Evolutionary conservation across 345 rosid genomes (phyloP).

Genomic region (Adansonia digitata): DNA sequence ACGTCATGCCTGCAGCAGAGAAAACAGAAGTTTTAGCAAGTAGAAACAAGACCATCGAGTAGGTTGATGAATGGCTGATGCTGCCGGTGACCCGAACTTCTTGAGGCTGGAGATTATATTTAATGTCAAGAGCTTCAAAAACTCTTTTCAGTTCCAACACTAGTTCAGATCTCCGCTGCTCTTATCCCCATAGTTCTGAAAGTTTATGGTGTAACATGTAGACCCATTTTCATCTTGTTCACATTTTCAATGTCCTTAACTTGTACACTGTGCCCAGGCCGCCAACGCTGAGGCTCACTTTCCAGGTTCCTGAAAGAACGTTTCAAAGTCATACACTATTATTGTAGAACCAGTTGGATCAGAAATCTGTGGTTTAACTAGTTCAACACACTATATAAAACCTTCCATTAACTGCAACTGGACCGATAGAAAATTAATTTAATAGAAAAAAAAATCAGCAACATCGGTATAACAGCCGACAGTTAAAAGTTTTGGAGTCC

Average conservation of each 20-base stretch:
- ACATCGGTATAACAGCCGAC: too few relatives aligned
- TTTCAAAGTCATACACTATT: background rate
- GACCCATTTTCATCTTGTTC: conserved; percentile 58
- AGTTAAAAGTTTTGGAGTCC: background rate
- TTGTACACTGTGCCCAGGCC: conserved; percentile 36
- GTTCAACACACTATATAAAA: too few relatives aligned
- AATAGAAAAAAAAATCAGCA: too few relatives aligned
- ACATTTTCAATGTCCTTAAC: conserved; percentile 56
- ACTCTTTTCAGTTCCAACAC: conserved; percentile 45
- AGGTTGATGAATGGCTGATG: conserved; percentile 17
- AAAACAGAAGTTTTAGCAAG: background rate
- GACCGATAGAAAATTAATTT: too few relatives aligned
- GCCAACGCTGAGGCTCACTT: conserved; percentile 57
- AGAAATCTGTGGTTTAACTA: too few relatives aligned
- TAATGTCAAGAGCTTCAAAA: conserved; percentile 43
- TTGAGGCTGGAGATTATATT: conserved; percentile 52
- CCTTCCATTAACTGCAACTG: too few relatives aligned
- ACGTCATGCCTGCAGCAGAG: background rate
- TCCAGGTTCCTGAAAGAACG: conserved; percentile 45
- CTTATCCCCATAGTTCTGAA: conserved; percentile 48
- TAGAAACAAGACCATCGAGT: conserved; percentile 5
- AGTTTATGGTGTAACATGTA: conserved; percentile 59
- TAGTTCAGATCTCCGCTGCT: conserved; percentile 49
- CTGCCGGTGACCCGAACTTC: conserved; percentile 39
- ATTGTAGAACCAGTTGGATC: too few relatives aligned